Percentiles rank a stretch among this genome's conserved stretches.
phyloP scores from a whole-genome alignment of 2,329 filamentous ascomycete species.

The Nigrograna mackinnonii region DNA sequence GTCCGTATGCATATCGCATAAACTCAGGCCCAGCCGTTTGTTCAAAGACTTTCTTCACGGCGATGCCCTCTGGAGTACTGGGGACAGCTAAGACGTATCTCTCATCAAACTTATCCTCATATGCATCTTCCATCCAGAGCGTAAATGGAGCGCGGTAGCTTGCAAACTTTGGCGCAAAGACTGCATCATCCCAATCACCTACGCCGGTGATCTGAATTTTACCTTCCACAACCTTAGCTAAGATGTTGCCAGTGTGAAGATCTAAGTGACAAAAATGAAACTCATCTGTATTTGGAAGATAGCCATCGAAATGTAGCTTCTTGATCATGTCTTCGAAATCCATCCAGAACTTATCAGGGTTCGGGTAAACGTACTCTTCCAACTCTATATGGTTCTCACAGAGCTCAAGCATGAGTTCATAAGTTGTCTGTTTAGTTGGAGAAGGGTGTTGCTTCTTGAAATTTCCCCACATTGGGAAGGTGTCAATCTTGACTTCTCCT shows the following conservation, averaged over 20 bases:
- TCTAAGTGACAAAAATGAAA: conserved; percentile 9
- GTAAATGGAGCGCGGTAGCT: conserved; percentile 16
- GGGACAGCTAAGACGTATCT: conserved; percentile 16
- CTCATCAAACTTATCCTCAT: conserved; percentile 9
- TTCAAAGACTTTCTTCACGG: conserved; percentile 30
- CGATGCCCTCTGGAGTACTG: conserved; percentile 5
- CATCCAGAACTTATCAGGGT: neutral
- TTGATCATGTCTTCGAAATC: neutral
- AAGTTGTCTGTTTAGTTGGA: neutral
- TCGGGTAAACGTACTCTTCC: neutral
- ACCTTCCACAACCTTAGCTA: conserved; percentile 13
- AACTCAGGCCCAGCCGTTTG: conserved; percentile 23
- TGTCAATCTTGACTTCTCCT: neutral
- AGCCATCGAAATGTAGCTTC: neutral
- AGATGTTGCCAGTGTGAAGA: conserved; percentile 21
- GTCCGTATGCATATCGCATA: conserved; percentile 18
- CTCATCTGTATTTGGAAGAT: neutral
- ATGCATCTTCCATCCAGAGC: conserved; percentile 15
- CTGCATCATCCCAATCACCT: conserved; percentile 21
- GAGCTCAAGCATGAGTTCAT: neutral
- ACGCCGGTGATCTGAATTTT: conserved; percentile 19
- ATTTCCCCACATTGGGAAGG: neutral
- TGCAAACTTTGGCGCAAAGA: conserved; percentile 20
- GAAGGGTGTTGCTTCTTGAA: neutral
- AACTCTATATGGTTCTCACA: neutral